Evolutionary conservation across 805 yeast species (phyloP).

Genomic region (Limtongia smithiae): DNA sequence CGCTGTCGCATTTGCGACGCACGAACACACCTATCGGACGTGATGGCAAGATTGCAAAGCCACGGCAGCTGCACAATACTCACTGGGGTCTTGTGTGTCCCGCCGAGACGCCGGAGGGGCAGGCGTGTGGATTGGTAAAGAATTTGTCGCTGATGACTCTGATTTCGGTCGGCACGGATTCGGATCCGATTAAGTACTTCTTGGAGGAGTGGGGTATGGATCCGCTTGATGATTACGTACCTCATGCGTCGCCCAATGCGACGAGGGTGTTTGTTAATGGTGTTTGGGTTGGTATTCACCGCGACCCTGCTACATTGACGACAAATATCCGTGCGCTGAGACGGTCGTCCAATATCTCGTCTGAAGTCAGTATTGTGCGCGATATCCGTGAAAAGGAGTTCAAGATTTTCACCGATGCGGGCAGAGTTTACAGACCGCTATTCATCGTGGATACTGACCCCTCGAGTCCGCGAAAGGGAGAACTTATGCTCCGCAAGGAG

Average conservation of each 20-base stretch:
- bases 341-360: constrained; percentile 91
- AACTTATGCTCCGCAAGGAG: constrained; percentile 77
- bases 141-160: constrained; percentile 95
- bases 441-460: constrained; percentile 82
- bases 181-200: constrained; percentile 87
- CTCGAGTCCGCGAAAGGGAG: constrained; percentile 52
- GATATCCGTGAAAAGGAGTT: constrained; percentile 96
- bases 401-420: constrained; percentile 96
- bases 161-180: constrained; percentile 96
- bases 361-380: constrained; percentile 94
- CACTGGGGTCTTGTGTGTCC: constrained; percentile 99
- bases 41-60: constrained; percentile 98
- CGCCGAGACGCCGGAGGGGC: constrained; percentile 99
- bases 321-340: constrained; percentile 87
- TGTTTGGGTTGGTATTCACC: constrained; percentile 98
- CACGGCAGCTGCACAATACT: constrained; percentile 97
- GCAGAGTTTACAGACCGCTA: constrained; percentile 95
- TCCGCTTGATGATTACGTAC: constrained; percentile 92
- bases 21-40: constrained; percentile 99
- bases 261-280: constrained; percentile 96
- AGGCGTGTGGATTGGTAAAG: constrained; percentile 98
- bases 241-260: constrained; percentile 84
- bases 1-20: constrained; percentile 96
- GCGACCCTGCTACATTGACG: constrained; percentile 90
- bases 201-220: constrained; percentile 99